A percentile compares a stretch with the other conserved stretches of the same genome.
Evolutionary conservation across 2,329 filamentous ascomycete genomes (phyloP).

Genomic region (Biscogniauxia sp.): DNA sequence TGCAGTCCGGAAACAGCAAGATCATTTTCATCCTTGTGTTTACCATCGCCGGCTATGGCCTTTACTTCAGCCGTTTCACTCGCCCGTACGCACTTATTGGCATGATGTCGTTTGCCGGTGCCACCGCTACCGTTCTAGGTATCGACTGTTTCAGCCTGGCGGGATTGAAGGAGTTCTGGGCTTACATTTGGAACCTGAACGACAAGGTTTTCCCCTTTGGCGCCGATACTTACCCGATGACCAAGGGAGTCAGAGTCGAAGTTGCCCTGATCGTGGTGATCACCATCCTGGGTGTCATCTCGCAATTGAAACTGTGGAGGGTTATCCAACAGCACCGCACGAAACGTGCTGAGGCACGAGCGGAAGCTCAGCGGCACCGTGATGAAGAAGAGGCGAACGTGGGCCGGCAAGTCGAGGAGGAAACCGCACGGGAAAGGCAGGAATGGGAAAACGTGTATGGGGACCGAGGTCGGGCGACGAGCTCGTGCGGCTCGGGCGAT

Average conservation of each 20-base stretch:
- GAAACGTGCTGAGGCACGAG: conserved; percentile 48
- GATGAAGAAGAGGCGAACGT: conserved; percentile 64
- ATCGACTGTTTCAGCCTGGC: conserved; percentile 88
- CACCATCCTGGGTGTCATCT: conserved; percentile 72
- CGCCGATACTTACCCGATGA: conserved; percentile 78
- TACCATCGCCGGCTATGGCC: conserved; percentile 63
- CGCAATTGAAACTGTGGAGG: conserved; percentile 83
- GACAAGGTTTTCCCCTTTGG: conserved; percentile 73
- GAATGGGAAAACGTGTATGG: conserved; percentile 81
- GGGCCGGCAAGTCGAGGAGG: conserved; percentile 63
- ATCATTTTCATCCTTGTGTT: conserved; percentile 75
- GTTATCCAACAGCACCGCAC: conserved; percentile 65
- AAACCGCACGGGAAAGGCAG: conserved; percentile 58
- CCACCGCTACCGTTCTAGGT: conserved; percentile 75
- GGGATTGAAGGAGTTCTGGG: conserved; percentile 95
- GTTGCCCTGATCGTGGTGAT: conserved; percentile 75
- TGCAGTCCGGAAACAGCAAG: conserved; percentile 61
- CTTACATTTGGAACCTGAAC: conserved; percentile 86
- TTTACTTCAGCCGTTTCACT: conserved; percentile 77
- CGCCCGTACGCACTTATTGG: conserved; percentile 74
- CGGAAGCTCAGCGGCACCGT: conserved; percentile 44
- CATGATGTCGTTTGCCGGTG: conserved; percentile 76
- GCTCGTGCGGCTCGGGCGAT: conserved; percentile 39
- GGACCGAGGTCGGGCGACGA: conserved; percentile 40
- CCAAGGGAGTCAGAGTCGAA: conserved; percentile 82